Conservation (phyloP, 2,329 filamentous ascomycete genomes). For the Alternaria atra region DNA sequence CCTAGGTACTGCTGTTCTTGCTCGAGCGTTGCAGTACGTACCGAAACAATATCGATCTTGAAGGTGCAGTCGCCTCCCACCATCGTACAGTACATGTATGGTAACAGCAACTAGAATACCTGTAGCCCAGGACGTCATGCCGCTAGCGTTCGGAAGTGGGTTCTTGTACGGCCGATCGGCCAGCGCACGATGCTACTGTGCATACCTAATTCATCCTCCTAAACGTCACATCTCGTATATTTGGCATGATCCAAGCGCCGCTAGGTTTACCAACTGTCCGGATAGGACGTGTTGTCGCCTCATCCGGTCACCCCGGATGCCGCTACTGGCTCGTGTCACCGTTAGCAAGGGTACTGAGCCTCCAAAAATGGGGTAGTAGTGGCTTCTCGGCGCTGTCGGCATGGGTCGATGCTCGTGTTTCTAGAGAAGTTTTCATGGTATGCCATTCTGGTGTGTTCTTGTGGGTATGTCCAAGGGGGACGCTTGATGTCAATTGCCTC, state of each 20-base stretch:
- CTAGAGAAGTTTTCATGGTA: background rate
- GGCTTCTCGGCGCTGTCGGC: background rate
- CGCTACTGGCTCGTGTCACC: background rate
- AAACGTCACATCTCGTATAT: slow-evolving; percentile 16
- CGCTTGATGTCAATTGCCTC: slow-evolving; percentile 9
- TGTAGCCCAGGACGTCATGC: background rate
- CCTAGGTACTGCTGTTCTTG: background rate
- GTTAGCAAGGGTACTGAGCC: background rate
- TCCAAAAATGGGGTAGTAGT: slow-evolving; percentile 3
- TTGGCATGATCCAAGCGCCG: background rate
- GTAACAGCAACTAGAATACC: background rate
- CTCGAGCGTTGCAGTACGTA: background rate
- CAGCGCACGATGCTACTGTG: slow-evolving; percentile 7
- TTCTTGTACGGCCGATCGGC: background rate
- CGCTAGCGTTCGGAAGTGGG: background rate
- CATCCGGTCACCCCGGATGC: background rate
- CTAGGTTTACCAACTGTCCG: background rate
- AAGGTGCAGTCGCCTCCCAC: background rate
- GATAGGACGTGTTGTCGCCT: background rate
- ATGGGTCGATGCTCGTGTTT: slow-evolving; percentile 4
- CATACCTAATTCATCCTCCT: background rate
- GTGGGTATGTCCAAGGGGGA: background rate
- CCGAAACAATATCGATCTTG: background rate
- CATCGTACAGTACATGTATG: background rate
- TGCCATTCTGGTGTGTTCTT: background rate